Percentiles rank a stretch among this genome's conserved stretches.
Evolutionary conservation across 192 early-diverging fungal genomes (phyloP).

Genomic region (Podila epigama): DNA sequence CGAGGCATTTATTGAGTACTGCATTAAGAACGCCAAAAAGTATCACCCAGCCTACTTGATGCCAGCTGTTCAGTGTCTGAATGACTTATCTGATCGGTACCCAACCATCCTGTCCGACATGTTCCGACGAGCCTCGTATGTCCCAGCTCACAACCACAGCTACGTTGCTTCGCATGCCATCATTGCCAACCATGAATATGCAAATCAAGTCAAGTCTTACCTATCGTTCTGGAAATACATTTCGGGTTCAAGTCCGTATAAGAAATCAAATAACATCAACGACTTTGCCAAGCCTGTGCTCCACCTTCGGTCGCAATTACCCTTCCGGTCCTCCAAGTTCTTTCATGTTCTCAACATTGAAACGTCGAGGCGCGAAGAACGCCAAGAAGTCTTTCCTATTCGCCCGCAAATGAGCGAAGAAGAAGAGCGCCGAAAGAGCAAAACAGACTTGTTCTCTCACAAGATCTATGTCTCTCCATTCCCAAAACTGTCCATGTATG

Average conservation of each 20-base stretch:
- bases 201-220: conserved; percentile 5
- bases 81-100: conserved; percentile 44
- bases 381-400: conserved; percentile 10
- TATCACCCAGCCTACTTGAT: conserved; percentile 44
- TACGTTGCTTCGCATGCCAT: conserved; percentile 43
- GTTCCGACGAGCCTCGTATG: conserved; percentile 42
- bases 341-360: conserved; percentile 17
- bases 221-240: conserved; percentile 39
- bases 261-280: conserved; percentile 40
- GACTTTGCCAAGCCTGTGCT: conserved; percentile 39
- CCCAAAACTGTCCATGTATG: conserved; percentile 49
- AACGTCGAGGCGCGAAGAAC: conserved; percentile 17
- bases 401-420: neutral
- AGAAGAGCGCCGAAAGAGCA: conserved; percentile 13
- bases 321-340: conserved; percentile 19
- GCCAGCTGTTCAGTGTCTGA: conserved; percentile 43
- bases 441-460: conserved; percentile 16
- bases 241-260: neutral
- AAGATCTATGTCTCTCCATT: conserved; percentile 45
- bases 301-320: conserved; percentile 35
- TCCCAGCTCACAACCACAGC: conserved; percentile 30
- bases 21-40: conserved; percentile 44
- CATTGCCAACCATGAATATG: conserved; percentile 33
- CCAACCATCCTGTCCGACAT: conserved; percentile 24
- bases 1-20: conserved; percentile 37